These are phyloP conservation scores for Pestalotiopsis sp. DNA, from an alignment of 2,329 filamentous ascomycete genomes.

Conservation along the genomic window DNA sequence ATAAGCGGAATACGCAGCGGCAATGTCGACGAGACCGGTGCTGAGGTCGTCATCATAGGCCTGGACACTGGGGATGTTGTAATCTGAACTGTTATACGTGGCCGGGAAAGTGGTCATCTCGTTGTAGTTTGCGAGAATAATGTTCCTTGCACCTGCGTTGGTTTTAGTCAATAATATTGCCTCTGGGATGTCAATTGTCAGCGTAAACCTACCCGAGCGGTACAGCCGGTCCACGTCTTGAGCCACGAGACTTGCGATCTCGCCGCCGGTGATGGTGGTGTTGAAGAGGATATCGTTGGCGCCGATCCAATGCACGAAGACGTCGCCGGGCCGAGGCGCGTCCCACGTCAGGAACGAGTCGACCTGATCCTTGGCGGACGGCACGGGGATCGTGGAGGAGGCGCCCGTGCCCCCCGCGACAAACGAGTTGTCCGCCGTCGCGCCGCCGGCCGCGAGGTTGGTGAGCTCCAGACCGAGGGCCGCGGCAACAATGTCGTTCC, in stretches of 20 bases:
- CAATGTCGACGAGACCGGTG: not conserved
- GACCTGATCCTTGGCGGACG: not conserved
- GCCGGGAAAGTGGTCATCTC: not conserved
- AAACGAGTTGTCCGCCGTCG: not conserved
- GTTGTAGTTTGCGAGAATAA: not conserved
- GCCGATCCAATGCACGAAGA: not conserved
- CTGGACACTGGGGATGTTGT: not conserved
- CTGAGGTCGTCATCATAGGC: not conserved
- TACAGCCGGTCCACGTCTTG: not conserved
- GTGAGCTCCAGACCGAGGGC: not conserved
- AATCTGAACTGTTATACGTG: not conserved
- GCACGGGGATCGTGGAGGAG: not conserved
- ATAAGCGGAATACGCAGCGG: not conserved
- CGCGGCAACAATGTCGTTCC: not conserved
- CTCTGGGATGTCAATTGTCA: not conserved
- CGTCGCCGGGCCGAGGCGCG: not conserved
- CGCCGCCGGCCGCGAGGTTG: not conserved
- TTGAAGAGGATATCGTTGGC: conserved; percentile 4
- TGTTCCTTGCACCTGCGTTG: not conserved
- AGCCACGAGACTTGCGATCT: not conserved
- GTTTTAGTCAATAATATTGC: not conserved
- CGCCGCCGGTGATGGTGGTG: not conserved
- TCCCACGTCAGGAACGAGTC: not conserved
- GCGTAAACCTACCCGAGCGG: not conserved
- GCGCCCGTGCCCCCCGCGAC: not conserved